phyloP scores from a whole-genome alignment of 768 basidiomycete genomes.

The Russula earlei region DNA sequence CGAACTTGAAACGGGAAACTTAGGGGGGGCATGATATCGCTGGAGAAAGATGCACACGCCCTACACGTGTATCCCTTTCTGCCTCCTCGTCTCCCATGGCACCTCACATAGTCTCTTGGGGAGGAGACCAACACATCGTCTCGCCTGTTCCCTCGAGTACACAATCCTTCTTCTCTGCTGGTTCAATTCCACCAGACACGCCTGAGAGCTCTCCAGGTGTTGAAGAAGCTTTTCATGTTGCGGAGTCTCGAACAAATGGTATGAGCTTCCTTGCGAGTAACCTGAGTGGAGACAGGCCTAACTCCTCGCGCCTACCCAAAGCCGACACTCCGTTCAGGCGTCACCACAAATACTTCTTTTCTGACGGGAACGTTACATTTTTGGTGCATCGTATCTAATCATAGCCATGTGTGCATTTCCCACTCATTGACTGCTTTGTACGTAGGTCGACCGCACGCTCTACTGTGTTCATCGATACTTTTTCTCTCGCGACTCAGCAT shows the following conservation, averaged over 20 bases:
- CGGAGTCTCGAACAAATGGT: neutral
- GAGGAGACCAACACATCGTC: neutral
- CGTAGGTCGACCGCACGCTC: constrained; percentile 9
- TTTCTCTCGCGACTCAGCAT: constrained; percentile 11
- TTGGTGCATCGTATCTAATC: neutral
- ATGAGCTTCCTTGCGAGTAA: too few relatives aligned
- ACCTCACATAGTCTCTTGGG: neutral
- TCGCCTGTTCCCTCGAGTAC: neutral
- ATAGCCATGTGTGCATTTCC: too few relatives aligned
- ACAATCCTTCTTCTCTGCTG: neutral
- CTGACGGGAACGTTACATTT: constrained; percentile 14
- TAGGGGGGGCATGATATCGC: neutral
- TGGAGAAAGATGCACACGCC: neutral
- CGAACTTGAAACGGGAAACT: neutral
- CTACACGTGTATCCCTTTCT: neutral
- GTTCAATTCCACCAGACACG: neutral
- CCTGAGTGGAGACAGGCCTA: neutral
- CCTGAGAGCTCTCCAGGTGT: neutral
- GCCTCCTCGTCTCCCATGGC: neutral
- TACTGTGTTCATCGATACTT: too few relatives aligned
- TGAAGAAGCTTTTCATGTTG: neutral
- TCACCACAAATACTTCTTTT: constrained; percentile 12
- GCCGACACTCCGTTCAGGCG: neutral
- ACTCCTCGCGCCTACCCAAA: neutral
- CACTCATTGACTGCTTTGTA: neutral